phyloP scores from a whole-genome alignment of 345 rosid genomes.

The Eucalyptus urophylla region DNA sequence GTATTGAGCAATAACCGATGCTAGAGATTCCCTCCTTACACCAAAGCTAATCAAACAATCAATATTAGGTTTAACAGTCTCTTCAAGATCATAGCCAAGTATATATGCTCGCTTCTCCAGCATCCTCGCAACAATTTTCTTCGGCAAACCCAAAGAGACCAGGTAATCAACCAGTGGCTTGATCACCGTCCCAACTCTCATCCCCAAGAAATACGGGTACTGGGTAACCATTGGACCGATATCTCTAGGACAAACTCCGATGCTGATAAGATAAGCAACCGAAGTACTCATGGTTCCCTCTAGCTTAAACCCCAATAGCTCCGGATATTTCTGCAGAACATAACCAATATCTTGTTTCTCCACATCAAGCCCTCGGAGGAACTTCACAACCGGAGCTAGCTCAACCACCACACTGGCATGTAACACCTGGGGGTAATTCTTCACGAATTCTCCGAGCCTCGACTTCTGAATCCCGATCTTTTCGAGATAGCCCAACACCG shows the following conservation, averaged over 20 bases:
- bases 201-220: constrained; percentile 75
- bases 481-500: constrained; percentile 78
- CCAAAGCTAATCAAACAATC: constrained; percentile 85
- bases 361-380: constrained; percentile 86
- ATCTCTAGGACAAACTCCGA: constrained; percentile 86
- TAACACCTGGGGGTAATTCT: constrained; percentile 74
- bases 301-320: constrained; percentile 84
- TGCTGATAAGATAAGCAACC: constrained; percentile 84
- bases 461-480: constrained; percentile 64
- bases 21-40: constrained; percentile 39
- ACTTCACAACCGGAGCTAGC: constrained; percentile 81
- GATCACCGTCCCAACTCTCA: constrained; percentile 89
- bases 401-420: constrained; percentile 85
- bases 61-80: constrained; percentile 77
- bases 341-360: constrained; percentile 77
- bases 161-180: constrained; percentile 75
- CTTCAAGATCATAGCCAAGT: constrained; percentile 80
- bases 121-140: constrained; percentile 79
- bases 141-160: constrained; percentile 60
- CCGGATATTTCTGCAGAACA: constrained; percentile 81
- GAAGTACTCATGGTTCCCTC: constrained; percentile 94
- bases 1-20: constrained; percentile 60
- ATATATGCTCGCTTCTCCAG: constrained; percentile 75
- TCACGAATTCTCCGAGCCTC: constrained; percentile 73
- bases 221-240: constrained; percentile 95